Base-by-base conservation (phyloP, 225 moss, liverwort and hornwort species). In the Rhytidiadelphus loreus region DNA sequence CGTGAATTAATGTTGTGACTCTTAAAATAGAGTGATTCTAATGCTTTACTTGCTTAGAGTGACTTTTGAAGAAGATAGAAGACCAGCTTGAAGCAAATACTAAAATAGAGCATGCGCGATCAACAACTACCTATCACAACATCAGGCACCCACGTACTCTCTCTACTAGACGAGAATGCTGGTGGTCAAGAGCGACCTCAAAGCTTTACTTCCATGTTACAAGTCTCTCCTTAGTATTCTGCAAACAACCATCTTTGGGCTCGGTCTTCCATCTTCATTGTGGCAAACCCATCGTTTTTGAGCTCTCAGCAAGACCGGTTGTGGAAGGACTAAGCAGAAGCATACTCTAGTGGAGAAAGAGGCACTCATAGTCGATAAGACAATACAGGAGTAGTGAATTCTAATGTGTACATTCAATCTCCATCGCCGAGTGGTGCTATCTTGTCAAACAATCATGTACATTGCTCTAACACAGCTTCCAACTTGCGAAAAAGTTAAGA, bases 261-360 rank as follows among this genome's bases (percentile, higher is more conserved):
- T 29, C 88, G 90, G 46, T 89, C 93, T 26, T 93, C 93, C 80
- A 89, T 93, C 58, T 84, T 90, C 81, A 91, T 93, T 84, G 80
- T 92, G 77, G 86, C 86, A 2, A 92, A 93, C 72, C 92, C 92
- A 22, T 92, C 90, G 23, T 93, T 92, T 44, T 92, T 86, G 72
- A 90, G 93, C 88, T 93, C 90, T 32, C 90, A 93, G 64, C 92
- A 93, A 82, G 92, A 93, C 62, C 86, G 84, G 86, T 89, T 93
- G 7, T 93, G 90, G 93, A 92, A 93, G 88, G 93, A 93, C 88
- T 92, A 93, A 81, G 92, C 92, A 35, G 90, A 93, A 81, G 85
- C 82, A n/a, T 92, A 93, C 59, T 92, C 92, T 28, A 93, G 89
- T 64, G 89, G 93, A 23, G 93, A 89, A 43, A 87, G 89, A 84